Evolutionary conservation across 2,329 filamentous ascomycete species (phyloP), one percentile per base, ranked within the genome.

Genomic region (Teratosphaeria pseudoeucalypti): DNA sequence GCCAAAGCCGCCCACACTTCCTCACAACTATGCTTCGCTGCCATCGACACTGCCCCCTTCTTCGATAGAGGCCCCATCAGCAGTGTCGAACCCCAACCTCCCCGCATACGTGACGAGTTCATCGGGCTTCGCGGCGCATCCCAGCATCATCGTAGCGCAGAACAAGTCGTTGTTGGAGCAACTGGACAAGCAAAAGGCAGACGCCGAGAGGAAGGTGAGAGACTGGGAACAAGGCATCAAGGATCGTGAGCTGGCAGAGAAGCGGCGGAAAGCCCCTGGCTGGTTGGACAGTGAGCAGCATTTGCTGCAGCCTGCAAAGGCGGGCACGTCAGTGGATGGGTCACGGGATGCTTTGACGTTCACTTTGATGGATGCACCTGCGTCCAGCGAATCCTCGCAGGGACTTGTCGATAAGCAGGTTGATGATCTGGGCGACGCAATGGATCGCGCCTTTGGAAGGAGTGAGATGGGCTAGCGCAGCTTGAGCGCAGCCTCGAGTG

Each of bases 1-100:
- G 34, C 94, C 94, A 11, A 87, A 89, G 34, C 88, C 92, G 29
- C 89, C 92, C 23, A 96, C 92, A 0, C 84, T 99, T 7, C 92
- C 94, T 27, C 97, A 97, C 78, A 95, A 90, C 67, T 97, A 96
- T 82, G 92, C 92, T 72, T 82, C 85, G 11, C 87, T 97, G 71
- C 90, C 92, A 0, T 92, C 90, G 0, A 88, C 90, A 2, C 83
- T 97, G 0, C 92, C 94, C 0, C 85, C 85, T 1, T 88, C 89
- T 1, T 81, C 84, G 37, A 82, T 85, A 7, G 80, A 81, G 60
- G 77, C 60, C 70, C 63, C 64, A 23, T 74, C 68, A 65, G 75
- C 70, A 60, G 68, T 65, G 60, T 72, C 62, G 62, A 71, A 62
- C 62, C 67, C 62, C 64, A 75, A 68, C 63, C 56, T 83, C 65